These are phyloP conservation scores for Globisporangium middletonii DNA, from an alignment of 352 stramenopile species.

Conservation along the genomic window DNA sequence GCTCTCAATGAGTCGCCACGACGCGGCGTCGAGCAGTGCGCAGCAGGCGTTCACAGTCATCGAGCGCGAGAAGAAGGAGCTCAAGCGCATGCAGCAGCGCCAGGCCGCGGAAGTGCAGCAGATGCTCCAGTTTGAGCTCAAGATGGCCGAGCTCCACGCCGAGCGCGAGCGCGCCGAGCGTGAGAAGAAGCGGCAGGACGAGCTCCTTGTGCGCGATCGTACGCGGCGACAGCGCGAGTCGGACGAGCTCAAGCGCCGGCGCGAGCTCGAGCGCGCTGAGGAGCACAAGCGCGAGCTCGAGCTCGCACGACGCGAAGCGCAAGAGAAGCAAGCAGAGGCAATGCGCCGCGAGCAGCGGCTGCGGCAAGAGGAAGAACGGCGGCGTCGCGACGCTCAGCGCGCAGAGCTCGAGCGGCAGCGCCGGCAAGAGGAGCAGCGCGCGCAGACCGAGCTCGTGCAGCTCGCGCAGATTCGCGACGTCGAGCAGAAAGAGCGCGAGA, in stretches of 20 bases:
- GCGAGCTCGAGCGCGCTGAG: constrained; percentile 53
- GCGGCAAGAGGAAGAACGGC: constrained; percentile 47
- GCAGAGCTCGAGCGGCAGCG: constrained; percentile 44
- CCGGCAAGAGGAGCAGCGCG: constrained; percentile 46
- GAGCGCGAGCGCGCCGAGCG: constrained; percentile 48
- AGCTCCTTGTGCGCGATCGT: constrained; percentile 32
- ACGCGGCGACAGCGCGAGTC: constrained; percentile 35
- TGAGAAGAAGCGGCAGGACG: constrained; percentile 40
- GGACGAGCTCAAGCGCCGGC: constrained; percentile 39
- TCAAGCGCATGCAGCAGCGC: constrained; percentile 66
- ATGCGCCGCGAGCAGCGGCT: constrained; percentile 36
- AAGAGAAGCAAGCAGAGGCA: constrained; percentile 38
- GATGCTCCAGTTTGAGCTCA: constrained; percentile 59
- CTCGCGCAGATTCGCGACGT: constrained; percentile 41
- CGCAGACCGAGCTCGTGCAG: constrained; percentile 42
- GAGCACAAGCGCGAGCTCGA: constrained; percentile 46
- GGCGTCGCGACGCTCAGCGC: constrained; percentile 33
- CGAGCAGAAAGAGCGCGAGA: constrained; percentile 34
- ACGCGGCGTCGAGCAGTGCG: constrained; percentile 10
- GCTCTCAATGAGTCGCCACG: constrained; percentile 14
- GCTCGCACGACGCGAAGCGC: constrained; percentile 24
- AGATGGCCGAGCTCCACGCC: constrained; percentile 44
- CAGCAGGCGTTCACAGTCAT: constrained; percentile 48
- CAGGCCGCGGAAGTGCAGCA: constrained; percentile 71
- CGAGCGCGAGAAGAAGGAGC: constrained; percentile 53